phyloP scores from a whole-genome alignment of 1,284 basidiomycete species.

The Rhizoctonia solani region DNA sequence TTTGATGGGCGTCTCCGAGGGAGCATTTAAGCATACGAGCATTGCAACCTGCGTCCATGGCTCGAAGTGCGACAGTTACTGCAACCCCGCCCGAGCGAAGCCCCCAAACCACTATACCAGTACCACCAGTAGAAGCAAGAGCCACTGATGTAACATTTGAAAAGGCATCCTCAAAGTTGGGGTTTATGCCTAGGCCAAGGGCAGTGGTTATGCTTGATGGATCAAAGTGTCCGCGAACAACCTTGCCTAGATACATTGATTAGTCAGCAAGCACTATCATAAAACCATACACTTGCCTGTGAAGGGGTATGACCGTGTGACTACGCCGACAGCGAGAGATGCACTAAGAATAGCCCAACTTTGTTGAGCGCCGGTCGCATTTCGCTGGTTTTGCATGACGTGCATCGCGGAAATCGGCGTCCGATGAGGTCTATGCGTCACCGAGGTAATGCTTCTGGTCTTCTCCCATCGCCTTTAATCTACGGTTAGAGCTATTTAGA shows the following conservation, averaged over 20 bases:
- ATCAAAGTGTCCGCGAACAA: conserved; percentile 74
- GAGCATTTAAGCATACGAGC: conserved; percentile 54
- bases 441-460: conserved; percentile 58
- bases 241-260: conserved; percentile 45
- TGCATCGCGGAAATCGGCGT: conserved; percentile 52
- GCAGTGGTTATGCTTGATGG: conserved; percentile 63
- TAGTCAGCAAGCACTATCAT: not conserved
- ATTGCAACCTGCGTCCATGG: conserved; percentile 59
- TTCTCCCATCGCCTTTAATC: conserved; percentile 68
- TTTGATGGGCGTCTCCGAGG: conserved; percentile 62
- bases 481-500: conserved; percentile 13
- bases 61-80: conserved; percentile 59
- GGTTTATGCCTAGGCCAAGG: conserved; percentile 66
- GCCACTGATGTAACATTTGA: conserved; percentile 55
- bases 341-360: conserved; percentile 61
- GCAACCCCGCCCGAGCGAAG: conserved; percentile 71
- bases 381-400: conserved; percentile 29
- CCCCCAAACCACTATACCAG: conserved; percentile 76
- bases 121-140: conserved; percentile 59
- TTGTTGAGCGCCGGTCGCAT: conserved; percentile 46
- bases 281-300: conserved; percentile 51
- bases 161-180: conserved; percentile 69
- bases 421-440: conserved; percentile 64
- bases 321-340: conserved; percentile 71
- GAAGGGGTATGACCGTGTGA: conserved; percentile 73